Evolutionary conservation across 257 asterid species (phyloP).

Genomic region (Oldenlandia corymbosa): DNA sequence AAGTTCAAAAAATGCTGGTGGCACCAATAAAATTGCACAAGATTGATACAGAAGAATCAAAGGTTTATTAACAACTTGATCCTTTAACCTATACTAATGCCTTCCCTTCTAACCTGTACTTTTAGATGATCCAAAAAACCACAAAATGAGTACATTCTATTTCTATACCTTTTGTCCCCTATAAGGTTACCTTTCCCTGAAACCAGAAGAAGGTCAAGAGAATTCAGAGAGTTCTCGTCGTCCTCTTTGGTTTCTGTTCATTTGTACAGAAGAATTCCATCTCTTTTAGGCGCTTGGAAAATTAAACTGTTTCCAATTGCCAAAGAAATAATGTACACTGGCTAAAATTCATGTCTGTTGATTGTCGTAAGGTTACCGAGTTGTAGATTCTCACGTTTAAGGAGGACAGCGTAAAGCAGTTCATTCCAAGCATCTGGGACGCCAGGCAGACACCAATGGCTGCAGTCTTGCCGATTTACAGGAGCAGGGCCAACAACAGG

Average conservation of each 20-base stretch:
- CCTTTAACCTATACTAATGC: neutral
- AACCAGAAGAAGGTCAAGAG: neutral
- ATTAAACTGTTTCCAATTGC: neutral
- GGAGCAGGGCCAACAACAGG: conserved; percentile 48
- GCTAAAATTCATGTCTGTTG: conserved; percentile 21
- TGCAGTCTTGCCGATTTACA: conserved; percentile 74
- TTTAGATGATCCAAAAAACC: neutral
- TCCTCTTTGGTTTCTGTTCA: neutral
- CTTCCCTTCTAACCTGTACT: neutral
- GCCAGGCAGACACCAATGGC: conserved; percentile 97
- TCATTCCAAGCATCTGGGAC: conserved; percentile 91
- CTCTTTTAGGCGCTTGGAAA: conserved; percentile 7
- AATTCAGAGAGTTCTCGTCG: neutral
- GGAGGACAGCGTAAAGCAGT: conserved; percentile 56
- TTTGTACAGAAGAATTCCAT: conserved; percentile 9
- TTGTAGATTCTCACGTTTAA: conserved; percentile 37
- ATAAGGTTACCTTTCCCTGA: too few species aligned
- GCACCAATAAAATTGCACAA: neutral
- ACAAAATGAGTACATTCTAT: conserved; percentile 1
- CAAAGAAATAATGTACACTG: conserved; percentile 22
- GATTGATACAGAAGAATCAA: neutral
- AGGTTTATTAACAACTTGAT: conserved; percentile 11
- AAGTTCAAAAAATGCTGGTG: neutral
- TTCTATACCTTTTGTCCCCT: too few species aligned
- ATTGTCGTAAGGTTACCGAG: conserved; percentile 19